Evolutionary conservation across 345 rosid genomes (phyloP).

Genomic region (Eutrema heterophyllum): DNA sequence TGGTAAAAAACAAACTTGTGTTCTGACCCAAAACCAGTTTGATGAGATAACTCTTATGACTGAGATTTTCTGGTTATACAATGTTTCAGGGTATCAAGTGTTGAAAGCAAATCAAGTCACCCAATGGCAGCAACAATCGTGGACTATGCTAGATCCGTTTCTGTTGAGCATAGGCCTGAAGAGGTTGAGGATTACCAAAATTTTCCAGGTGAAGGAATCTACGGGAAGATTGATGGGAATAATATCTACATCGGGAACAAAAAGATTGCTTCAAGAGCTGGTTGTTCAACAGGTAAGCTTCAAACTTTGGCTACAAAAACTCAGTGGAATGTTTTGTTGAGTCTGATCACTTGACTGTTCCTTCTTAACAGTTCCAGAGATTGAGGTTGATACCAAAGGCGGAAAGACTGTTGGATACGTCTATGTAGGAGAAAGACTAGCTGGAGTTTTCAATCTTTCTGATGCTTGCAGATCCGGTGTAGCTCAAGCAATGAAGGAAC

Average conservation of each 20-base stretch:
- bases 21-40: background rate
- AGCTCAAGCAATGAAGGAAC: constrained; percentile 51
- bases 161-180: constrained; percentile 66
- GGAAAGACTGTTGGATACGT: constrained; percentile 70
- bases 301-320: background rate
- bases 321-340: background rate
- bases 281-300: constrained; percentile 43
- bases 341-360: constrained; percentile 6
- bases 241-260: constrained; percentile 69
- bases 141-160: constrained; percentile 47
- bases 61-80: background rate
- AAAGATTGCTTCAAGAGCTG: constrained; percentile 63
- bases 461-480: constrained; percentile 81
- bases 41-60: background rate
- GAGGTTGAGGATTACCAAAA: constrained; percentile 54
- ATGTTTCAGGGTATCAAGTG: constrained; percentile 77
- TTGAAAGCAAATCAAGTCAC: constrained; percentile 92
- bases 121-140: constrained; percentile 85
- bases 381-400: constrained; percentile 33
- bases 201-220: constrained; percentile 87
- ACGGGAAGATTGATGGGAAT: constrained; percentile 71
- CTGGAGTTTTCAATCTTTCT: constrained; percentile 63
- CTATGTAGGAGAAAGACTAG: constrained; percentile 38
- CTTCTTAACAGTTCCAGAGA: constrained; percentile 34
- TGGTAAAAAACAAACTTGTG: constrained; percentile 44